These are phyloP conservation scores for Edaphochlamys debaryana DNA, from an alignment of 139 green algal genomes.

Conservation along the genomic window DNA sequence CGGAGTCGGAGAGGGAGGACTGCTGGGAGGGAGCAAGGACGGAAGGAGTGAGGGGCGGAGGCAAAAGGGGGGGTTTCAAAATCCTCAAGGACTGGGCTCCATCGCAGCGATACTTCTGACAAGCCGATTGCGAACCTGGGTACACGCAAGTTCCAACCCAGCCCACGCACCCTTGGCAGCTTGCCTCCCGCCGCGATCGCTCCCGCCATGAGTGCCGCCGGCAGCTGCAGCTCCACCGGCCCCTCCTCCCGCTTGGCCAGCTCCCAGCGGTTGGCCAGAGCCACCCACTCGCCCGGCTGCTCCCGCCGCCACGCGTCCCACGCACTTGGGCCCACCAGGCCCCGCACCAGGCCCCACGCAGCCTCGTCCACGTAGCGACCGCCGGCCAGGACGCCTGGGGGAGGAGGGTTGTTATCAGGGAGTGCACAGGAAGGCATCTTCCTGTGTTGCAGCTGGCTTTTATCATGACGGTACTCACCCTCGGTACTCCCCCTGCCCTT, in stretches of 20 bases:
- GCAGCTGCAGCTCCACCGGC: conserved; percentile 11
- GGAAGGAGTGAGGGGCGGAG: too few species aligned
- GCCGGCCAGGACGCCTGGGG: conserved; percentile 10
- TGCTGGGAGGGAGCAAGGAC: too few species aligned
- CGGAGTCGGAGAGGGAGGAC: not conserved
- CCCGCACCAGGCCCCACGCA: not conserved
- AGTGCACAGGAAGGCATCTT: too few species aligned
- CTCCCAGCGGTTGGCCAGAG: conserved; percentile 10
- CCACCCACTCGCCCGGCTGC: conserved; percentile 1
- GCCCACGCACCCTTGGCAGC: too few species aligned
- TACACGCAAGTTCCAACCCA: too few species aligned
- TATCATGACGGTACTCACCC: too few species aligned
- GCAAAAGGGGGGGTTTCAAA: too few species aligned
- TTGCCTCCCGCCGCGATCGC: too few species aligned
- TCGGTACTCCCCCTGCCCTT: too few species aligned
- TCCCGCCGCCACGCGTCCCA: conserved; percentile 2
- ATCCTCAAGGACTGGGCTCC: not conserved
- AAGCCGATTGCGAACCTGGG: too few species aligned
- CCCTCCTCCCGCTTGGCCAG: not conserved
- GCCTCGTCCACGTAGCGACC: conserved; percentile 16
- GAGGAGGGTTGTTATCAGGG: not conserved
- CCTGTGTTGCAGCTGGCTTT: too few species aligned
- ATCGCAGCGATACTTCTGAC: too few species aligned
- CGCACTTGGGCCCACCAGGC: not conserved
- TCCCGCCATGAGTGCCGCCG: not conserved